phyloP scores from a whole-genome alignment of 1,284 basidiomycete species.

The Xerocomus minutiporus region DNA sequence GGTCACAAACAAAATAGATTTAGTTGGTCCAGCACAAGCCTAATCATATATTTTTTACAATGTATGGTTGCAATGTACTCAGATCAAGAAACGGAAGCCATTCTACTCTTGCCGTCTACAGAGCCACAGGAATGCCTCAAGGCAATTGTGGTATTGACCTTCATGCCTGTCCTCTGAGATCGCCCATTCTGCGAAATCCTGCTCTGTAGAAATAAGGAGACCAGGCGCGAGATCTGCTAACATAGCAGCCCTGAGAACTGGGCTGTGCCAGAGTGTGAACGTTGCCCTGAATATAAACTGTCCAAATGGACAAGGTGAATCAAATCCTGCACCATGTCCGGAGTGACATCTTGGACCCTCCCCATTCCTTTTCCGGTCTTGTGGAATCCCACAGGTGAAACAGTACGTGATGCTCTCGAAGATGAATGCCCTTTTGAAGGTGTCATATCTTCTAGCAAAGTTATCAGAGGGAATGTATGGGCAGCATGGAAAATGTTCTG shows the following conservation, averaged over 20 bases:
- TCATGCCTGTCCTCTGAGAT: not conserved
- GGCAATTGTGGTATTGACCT: not conserved
- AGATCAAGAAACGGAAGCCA: too few species aligned
- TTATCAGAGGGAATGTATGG: too few species aligned
- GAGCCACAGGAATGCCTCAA: not conserved
- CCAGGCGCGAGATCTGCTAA: too few species aligned
- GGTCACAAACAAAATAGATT: too few species aligned
- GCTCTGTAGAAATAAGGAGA: too few species aligned
- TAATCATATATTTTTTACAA: too few species aligned
- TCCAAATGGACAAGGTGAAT: not conserved
- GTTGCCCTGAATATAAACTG: not conserved
- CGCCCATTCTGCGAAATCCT: not conserved
- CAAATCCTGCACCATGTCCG: not conserved
- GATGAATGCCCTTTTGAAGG: not conserved
- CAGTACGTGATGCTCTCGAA: conserved; percentile 6
- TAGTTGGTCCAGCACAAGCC: too few species aligned
- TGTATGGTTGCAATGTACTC: too few species aligned
- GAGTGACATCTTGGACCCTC: conserved; percentile 8
- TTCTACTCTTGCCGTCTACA: not conserved
- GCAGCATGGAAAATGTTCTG: too few species aligned
- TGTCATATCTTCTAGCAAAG: too few species aligned
- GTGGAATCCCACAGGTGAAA: conserved; percentile 8
- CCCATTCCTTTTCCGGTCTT: conserved; percentile 1
- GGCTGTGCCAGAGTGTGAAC: not conserved
- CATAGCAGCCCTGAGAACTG: not conserved